Evolutionary conservation across 805 yeast species (phyloP).

Genomic region (Kluyveromyces nonfermentans): DNA sequence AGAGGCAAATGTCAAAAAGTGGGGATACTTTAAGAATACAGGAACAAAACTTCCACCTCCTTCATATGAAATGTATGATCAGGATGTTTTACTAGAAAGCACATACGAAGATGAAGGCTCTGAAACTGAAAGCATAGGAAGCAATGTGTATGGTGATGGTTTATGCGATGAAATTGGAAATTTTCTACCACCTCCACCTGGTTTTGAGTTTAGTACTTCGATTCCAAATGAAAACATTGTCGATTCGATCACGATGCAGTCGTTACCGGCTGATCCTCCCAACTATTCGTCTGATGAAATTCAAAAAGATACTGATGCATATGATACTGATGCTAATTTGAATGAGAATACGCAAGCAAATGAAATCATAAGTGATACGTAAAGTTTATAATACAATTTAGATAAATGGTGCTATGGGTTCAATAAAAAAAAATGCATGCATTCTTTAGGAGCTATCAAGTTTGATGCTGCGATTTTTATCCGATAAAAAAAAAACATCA

Average conservation of each 20-base stretch:
- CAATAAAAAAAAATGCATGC: not conserved
- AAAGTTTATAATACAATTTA: constrained; percentile 1
- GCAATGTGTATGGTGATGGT: constrained; percentile 17
- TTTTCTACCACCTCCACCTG: constrained; percentile 31
- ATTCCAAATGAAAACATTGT: constrained; percentile 9
- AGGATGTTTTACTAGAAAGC: constrained; percentile 68
- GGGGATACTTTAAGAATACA: constrained; percentile 90
- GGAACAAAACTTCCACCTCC: constrained; percentile 94
- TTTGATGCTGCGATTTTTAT: not conserved
- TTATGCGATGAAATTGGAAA: constrained; percentile 22
- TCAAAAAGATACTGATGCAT: constrained; percentile 3
- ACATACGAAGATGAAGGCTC: constrained; percentile 41
- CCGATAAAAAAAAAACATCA: not conserved
- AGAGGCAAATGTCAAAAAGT: constrained; percentile 87
- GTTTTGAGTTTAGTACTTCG: constrained; percentile 28
- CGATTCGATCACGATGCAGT: constrained; percentile 28
- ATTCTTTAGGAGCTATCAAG: not conserved
- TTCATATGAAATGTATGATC: constrained; percentile 69
- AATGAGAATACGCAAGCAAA: constrained; percentile 8
- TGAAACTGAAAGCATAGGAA: constrained; percentile 25
- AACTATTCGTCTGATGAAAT: constrained; percentile 24
- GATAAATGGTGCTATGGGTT: not conserved
- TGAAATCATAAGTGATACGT: constrained; percentile 4
- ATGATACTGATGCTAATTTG: constrained; percentile 3
- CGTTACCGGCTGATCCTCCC: constrained; percentile 33